A percentile compares a stretch with the other conserved stretches of the same genome.
These are phyloP conservation scores for Xylaria longipes DNA, from an alignment of 495 filamentous ascomycete genomes.

Conservation along the genomic window DNA sequence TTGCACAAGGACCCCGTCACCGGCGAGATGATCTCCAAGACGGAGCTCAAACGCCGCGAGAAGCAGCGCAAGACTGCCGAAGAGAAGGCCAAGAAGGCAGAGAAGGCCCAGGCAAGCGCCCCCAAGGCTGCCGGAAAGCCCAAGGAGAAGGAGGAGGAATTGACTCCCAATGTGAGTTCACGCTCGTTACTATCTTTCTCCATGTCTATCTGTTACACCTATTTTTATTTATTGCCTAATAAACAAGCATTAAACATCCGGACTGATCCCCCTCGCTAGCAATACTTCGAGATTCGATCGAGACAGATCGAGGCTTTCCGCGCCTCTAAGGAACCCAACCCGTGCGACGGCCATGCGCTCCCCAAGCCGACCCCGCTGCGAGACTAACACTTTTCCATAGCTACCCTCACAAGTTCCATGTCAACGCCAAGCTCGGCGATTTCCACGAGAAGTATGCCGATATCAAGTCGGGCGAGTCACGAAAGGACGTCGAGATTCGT, in stretches of 20 bases:
- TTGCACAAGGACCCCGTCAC: constrained; percentile 84
- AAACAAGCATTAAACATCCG: neutral
- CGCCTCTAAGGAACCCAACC: constrained; percentile 79
- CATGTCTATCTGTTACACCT: neutral
- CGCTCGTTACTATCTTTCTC: neutral
- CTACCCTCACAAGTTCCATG: constrained; percentile 97
- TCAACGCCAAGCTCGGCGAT: constrained; percentile 76
- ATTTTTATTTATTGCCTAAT: neutral
- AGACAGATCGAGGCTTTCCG: constrained; percentile 84
- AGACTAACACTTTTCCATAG: constrained; percentile 7
- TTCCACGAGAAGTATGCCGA: constrained; percentile 75
- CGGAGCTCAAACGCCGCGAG: constrained; percentile 92
- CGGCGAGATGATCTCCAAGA: constrained; percentile 84
- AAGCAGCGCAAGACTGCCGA: constrained; percentile 91
- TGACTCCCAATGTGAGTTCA: constrained; percentile 77
- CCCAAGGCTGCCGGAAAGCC: constrained; percentile 69
- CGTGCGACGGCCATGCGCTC: constrained; percentile 38
- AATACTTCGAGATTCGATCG: constrained; percentile 98
- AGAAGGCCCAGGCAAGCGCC: constrained; percentile 59
- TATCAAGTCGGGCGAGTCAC: constrained; percentile 85
- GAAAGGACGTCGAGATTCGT: constrained; percentile 71
- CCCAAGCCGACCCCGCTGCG: neutral
- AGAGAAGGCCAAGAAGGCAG: constrained; percentile 64
- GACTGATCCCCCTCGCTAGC: constrained; percentile 53
- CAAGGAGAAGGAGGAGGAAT: constrained; percentile 67